Conservation (phyloP, 1,284 basidiomycete genomes). For the Austropuccinia psidii region DNA sequence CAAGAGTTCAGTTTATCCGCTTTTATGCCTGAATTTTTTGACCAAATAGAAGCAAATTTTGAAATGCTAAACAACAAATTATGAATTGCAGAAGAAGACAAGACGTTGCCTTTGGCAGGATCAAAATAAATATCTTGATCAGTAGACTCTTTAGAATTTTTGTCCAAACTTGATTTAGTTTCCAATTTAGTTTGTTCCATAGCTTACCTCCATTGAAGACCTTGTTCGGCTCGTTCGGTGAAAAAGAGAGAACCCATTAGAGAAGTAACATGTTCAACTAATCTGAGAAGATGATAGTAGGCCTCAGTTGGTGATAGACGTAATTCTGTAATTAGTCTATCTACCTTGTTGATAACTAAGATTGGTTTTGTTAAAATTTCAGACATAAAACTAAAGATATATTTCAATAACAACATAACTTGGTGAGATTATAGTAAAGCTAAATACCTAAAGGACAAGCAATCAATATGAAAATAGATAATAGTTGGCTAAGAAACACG, state of each 20-base stretch:
- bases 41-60: conserved; percentile 88
- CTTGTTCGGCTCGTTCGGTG: conserved; percentile 93
- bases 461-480: no score
- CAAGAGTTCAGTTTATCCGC: conserved; percentile 78
- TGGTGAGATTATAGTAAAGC: no score
- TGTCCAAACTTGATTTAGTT: conserved; percentile 51
- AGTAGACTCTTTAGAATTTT: conserved; percentile 75
- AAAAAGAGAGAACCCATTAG: conserved; percentile 97
- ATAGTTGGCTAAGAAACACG: no score
- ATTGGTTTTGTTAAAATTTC: no score
- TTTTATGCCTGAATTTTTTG: conserved; percentile 81
- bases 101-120: conserved; percentile 88
- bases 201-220: conserved; percentile 85
- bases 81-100: conserved; percentile 93
- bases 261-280: conserved; percentile 96
- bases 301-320: conserved; percentile 85
- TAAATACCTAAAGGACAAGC: no score
- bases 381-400: no score
- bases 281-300: conserved; percentile 81
- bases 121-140: conserved; percentile 98
- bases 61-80: conserved; percentile 96
- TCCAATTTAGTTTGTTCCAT: conserved; percentile 65
- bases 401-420: no score
- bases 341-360: conserved; percentile 95
- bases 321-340: conserved; percentile 88